Evolutionary conservation across 1,284 basidiomycete species (phyloP), one percentile per base, ranked within the genome.

Genomic region (Laetiporus sulphureus): DNA sequence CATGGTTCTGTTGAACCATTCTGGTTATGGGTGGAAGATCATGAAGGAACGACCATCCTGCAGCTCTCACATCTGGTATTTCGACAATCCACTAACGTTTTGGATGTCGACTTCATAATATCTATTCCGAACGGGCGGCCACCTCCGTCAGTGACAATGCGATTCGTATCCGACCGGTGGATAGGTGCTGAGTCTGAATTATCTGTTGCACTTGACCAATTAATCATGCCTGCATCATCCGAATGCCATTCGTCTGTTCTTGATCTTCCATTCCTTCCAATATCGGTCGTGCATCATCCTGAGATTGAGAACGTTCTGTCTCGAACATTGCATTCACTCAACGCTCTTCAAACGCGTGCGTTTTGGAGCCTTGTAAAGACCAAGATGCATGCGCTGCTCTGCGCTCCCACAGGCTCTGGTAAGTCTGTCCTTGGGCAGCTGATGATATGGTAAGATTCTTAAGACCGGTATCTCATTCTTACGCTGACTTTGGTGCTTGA

Each of bases 21-120:
- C 66, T 96, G 92, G 80, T 65, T 99, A 36, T 99, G 96, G 95
- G 70, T 97, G 5, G 93, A 99, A 65, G 91, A 95, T 55, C 73
- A 85, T 24, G 75, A 87, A 33, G 86, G 83, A 7, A 55, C 75
- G 15, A 75, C 78, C 30, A 96, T 99, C 53, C 72, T 95, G n/a
- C 91, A 96, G 57, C 75, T 88, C 50, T 69, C 82, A 1, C 81
- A 83, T 54, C 64, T 93, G 23, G 58, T 82, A 19, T 75, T 96
- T 50, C 79, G 84, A 29, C 76, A 79, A 49, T 70, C 72, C n/a
- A 86, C 79, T 22, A 57, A 72, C 13, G 33, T 57, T 12, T 47
- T 91, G 31, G 71, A 82, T 39, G 64, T 86, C n/a, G 83, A 91
- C 35, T 95, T 97, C 56, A 69, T 90, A 40, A 79, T 96, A 34